Conservation (phyloP, 495 filamentous ascomycete genomes). For the Thozetella sp. region DNA sequence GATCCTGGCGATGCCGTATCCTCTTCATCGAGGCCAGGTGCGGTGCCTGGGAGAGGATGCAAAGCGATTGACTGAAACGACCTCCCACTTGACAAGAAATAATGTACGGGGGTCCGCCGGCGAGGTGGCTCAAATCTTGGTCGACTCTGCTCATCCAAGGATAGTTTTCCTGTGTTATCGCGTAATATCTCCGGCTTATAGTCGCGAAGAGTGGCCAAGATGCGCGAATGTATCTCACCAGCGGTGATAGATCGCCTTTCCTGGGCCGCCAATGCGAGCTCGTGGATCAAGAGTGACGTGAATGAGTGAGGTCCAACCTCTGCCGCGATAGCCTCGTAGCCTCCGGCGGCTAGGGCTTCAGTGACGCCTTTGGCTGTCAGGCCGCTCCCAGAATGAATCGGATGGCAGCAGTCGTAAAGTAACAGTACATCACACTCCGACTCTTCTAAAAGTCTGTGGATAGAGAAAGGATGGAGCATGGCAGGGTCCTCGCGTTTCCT, state of each 20-base stretch:
- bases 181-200: background rate
- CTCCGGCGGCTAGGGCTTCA: conserved; percentile 8
- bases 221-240: conserved; percentile 5
- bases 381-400: conserved; percentile 8
- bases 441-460: conserved; percentile 4
- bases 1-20: no score
- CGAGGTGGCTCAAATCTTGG: conserved; percentile 7
- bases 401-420: conserved; percentile 12
- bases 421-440: conserved; percentile 8
- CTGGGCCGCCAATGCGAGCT: conserved; percentile 5
- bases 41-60: no score
- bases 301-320: conserved; percentile 10
- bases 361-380: background rate
- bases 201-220: conserved; percentile 2
- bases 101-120: conserved; percentile 9
- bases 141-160: background rate
- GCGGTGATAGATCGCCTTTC: background rate
- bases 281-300: conserved; percentile 6
- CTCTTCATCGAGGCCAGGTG: no score
- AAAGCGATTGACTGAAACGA: no score
- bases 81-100: conserved; percentile 13
- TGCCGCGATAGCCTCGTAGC: conserved; percentile 7
- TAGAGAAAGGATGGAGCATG: conserved; percentile 3
- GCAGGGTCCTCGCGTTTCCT: no score
- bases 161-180: background rate